phyloP scores from a whole-genome alignment of 306 rosid genomes.

The Casuarina glauca region DNA sequence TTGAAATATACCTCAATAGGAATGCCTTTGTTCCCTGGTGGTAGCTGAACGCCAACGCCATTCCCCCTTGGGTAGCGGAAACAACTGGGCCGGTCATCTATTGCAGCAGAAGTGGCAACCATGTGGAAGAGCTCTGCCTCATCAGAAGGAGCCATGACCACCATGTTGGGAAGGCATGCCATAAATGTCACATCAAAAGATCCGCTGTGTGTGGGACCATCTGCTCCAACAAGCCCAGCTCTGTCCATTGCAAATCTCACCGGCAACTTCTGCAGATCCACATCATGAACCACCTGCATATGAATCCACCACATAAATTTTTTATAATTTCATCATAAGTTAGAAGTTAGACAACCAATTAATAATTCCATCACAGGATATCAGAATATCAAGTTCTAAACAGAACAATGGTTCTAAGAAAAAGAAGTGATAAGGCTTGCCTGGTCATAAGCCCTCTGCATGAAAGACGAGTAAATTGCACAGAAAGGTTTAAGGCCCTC shows the following conservation, averaged over 20 bases:
- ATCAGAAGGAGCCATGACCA: slow-evolving; percentile 97
- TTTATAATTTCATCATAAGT: slow-evolving; percentile 12
- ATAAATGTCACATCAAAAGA: slow-evolving; percentile 90
- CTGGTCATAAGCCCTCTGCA: slow-evolving; percentile 99
- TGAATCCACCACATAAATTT: slow-evolving; percentile 13
- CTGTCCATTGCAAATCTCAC: slow-evolving; percentile 98
- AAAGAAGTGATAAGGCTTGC: slow-evolving; percentile 34
- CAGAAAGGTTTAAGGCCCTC: slow-evolving; percentile 95
- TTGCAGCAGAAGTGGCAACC: slow-evolving; percentile 96
- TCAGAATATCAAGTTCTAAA: slow-evolving; percentile 7
- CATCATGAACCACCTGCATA: slow-evolving; percentile 93
- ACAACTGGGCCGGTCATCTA: slow-evolving; percentile 91
- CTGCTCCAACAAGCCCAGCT: slow-evolving; percentile 97
- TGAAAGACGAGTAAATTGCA: slow-evolving; percentile 90
- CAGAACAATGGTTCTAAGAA: neutral
- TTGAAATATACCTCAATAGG: slow-evolving; percentile 54
- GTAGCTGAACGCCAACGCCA: slow-evolving; percentile 74
- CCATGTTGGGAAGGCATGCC: slow-evolving; percentile 99
- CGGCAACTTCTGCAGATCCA: slow-evolving; percentile 89
- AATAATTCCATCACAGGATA: neutral
- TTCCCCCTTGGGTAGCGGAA: slow-evolving; percentile 95
- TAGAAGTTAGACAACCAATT: neutral
- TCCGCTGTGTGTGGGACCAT: slow-evolving; percentile 91
- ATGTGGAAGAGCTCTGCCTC: slow-evolving; percentile 92
- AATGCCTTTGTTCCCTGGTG: slow-evolving; percentile 76